These are phyloP conservation scores for Aspergillus novoparasiticus DNA, from an alignment of 2,329 filamentous ascomycete species.

Conservation along the genomic window DNA sequence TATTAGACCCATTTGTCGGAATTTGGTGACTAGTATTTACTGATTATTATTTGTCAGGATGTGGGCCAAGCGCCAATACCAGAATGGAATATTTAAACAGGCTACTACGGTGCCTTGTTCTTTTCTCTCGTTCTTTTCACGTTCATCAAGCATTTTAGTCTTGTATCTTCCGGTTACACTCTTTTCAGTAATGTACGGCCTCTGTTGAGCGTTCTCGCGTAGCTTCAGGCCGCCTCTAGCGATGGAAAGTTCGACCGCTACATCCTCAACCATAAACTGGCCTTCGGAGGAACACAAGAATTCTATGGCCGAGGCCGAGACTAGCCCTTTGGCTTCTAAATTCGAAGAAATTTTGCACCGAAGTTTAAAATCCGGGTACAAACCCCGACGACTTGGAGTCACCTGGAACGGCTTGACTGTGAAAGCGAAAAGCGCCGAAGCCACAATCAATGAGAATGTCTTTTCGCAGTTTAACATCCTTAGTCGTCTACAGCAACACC, in stretches of 20 bases:
- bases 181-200: background rate
- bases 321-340: background rate
- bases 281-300: background rate
- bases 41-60: background rate
- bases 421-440: constrained; percentile 2
- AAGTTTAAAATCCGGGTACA: background rate
- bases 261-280: background rate
- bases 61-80: background rate
- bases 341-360: background rate
- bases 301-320: background rate
- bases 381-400: background rate
- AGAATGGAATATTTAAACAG: background rate
- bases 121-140: background rate
- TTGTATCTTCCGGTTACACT: background rate
- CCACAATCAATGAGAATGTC: constrained; percentile 4
- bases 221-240: background rate
- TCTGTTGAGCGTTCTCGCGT: background rate
- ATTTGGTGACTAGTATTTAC: background rate
- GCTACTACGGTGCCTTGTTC: background rate
- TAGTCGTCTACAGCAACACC: background rate
- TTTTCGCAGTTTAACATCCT: constrained; percentile 7
- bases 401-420: constrained; percentile 4
- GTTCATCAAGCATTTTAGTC: background rate
- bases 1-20: background rate
- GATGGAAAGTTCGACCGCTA: background rate